Evolutionary conservation across 441 rosid species (phyloP).

Genomic region (Arabidopsis lyrata): DNA sequence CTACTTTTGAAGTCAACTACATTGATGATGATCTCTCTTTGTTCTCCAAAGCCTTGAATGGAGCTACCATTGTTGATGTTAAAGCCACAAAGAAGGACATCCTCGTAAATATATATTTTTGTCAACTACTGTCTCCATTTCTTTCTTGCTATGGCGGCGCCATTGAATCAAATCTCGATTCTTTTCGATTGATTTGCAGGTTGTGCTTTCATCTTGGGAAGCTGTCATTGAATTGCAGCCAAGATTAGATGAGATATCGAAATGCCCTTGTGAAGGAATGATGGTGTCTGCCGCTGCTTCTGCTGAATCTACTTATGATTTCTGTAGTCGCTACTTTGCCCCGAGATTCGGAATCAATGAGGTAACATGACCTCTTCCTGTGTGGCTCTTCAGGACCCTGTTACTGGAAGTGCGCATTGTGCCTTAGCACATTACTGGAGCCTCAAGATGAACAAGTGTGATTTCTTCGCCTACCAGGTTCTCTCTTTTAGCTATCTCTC

Average conservation of each 20-base stretch:
- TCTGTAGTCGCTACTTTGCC: slow-evolving; percentile 66
- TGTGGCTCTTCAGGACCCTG: slow-evolving; percentile 62
- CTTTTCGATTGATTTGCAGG: slow-evolving; percentile 44
- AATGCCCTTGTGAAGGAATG: slow-evolving; percentile 67
- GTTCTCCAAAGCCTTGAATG: slow-evolving; percentile 58
- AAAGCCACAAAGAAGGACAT: slow-evolving; percentile 55
- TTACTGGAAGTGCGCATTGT: slow-evolving; percentile 79
- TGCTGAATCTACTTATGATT: slow-evolving; percentile 64
- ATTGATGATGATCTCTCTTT: slow-evolving; percentile 37
- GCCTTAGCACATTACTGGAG: slow-evolving; percentile 73
- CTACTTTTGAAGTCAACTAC: slow-evolving; percentile 47
- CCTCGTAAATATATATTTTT: slow-evolving; percentile 54
- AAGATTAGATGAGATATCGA: slow-evolving; percentile 53
- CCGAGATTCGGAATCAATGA: slow-evolving; percentile 65
- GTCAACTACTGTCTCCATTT: not conserved
- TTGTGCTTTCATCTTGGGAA: slow-evolving; percentile 67
- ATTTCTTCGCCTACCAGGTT: slow-evolving; percentile 66
- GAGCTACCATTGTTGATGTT: slow-evolving; percentile 59
- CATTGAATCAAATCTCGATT: not conserved
- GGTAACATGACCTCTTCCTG: slow-evolving; percentile 15
- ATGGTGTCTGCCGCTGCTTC: slow-evolving; percentile 66
- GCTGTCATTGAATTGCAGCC: slow-evolving; percentile 64
- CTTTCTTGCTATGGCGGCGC: not conserved
- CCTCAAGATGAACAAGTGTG: slow-evolving; percentile 63
- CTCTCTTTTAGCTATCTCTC: slow-evolving; percentile 38